Percentiles rank a stretch among this genome's conserved stretches.
phyloP scores from a whole-genome alignment of 805 yeast species.

The Candida verbasci region DNA sequence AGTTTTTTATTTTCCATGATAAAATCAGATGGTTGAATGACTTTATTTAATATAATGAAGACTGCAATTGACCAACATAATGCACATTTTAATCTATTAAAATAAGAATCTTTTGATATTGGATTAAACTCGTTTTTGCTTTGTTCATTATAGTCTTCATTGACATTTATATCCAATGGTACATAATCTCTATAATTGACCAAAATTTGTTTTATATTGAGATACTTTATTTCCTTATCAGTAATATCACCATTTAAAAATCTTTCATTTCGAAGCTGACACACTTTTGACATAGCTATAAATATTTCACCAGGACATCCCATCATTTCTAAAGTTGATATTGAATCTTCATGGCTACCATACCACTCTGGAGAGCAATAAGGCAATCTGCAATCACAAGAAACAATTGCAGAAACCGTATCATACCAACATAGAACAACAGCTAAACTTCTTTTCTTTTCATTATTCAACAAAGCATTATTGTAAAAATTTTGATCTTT shows the following conservation, averaged over 20 bases:
- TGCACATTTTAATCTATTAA: constrained; percentile 44
- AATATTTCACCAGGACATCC: constrained; percentile 61
- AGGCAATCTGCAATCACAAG: constrained; percentile 55
- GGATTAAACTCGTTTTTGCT: background rate
- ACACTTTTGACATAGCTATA: constrained; percentile 40
- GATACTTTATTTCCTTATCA: constrained; percentile 16
- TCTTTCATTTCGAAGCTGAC: constrained; percentile 30
- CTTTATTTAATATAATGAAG: constrained; percentile 20
- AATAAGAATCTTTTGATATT: constrained; percentile 17
- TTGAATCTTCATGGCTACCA: constrained; percentile 36
- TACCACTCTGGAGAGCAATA: constrained; percentile 51
- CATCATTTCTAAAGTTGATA: constrained; percentile 51
- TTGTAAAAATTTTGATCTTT: constrained; percentile 39
- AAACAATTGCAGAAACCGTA: constrained; percentile 50
- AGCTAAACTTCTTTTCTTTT: constrained; percentile 46
- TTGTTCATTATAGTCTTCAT: constrained; percentile 13
- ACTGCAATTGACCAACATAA: constrained; percentile 54
- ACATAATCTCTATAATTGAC: constrained; percentile 48
- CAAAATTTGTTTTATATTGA: constrained; percentile 29
- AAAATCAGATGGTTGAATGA: constrained; percentile 24
- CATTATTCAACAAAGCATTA: constrained; percentile 33
- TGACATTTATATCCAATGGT: constrained; percentile 10
- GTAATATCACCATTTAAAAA: constrained; percentile 1
- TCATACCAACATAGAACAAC: constrained; percentile 59
- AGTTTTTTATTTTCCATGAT: constrained; percentile 22